Evolutionary conservation across 1,284 basidiomycete species (phyloP).

Genomic region (Cutaneotrichosporon cavernicola): DNA sequence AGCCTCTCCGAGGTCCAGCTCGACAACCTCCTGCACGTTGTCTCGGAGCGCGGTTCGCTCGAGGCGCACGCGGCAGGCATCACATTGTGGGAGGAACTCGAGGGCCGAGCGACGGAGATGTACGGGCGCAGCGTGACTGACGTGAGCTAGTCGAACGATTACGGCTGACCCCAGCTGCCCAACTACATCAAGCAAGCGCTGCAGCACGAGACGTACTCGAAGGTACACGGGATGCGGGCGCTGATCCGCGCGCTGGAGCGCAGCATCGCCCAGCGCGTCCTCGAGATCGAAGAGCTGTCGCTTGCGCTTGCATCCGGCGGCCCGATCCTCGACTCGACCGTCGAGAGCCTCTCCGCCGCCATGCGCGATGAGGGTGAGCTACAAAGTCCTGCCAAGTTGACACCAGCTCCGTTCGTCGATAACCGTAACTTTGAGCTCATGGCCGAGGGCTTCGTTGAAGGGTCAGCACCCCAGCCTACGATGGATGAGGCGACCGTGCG

Average conservation of each 20-base stretch:
- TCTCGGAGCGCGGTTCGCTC: conserved; percentile 32
- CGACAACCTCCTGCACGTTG: conserved; percentile 40
- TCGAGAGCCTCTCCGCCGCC: conserved; percentile 4
- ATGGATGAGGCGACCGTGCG: conserved; percentile 10
- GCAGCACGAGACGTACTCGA: conserved; percentile 39
- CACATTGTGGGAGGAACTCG: conserved; percentile 25
- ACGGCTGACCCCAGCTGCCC: conserved; percentile 30
- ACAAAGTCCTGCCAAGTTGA: neutral
- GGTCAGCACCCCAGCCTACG: conserved; percentile 4
- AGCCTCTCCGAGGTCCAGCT: conserved; percentile 43
- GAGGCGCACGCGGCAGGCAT: conserved; percentile 19
- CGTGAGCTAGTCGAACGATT: conserved; percentile 22
- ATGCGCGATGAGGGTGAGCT: conserved; percentile 1
- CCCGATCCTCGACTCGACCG: conserved; percentile 6
- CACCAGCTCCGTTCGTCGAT: conserved; percentile 16
- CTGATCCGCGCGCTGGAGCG: conserved; percentile 26
- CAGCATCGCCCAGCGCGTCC: conserved; percentile 27
- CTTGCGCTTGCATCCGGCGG: conserved; percentile 18
- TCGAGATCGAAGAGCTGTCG: conserved; percentile 32
- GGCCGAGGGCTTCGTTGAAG: neutral
- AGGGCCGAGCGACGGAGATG: conserved; percentile 33
- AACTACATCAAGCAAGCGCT: conserved; percentile 44
- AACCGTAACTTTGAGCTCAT: conserved; percentile 24
- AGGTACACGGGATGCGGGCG: conserved; percentile 31
- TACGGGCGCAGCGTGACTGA: conserved; percentile 34